phyloP scores from a whole-genome alignment of 306 rosid species.

The Vigna mungo region DNA sequence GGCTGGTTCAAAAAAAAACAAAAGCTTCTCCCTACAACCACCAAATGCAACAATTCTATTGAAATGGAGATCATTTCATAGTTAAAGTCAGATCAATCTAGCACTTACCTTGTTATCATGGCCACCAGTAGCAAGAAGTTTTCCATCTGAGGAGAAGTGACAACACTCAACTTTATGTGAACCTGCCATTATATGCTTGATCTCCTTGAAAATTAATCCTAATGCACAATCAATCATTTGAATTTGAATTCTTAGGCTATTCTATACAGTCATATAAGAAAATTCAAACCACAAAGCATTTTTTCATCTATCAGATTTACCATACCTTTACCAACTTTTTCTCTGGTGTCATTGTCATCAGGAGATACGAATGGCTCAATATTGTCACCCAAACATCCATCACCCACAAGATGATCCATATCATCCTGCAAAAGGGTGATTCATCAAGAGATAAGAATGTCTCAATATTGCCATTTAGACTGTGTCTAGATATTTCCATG shows the following conservation, averaged over 20 bases:
- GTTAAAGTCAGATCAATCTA: constrained; percentile 25
- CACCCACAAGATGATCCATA: constrained; percentile 61
- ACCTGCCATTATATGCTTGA: constrained; percentile 59
- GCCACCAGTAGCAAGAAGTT: constrained; percentile 89
- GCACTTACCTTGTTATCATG: constrained; percentile 72
- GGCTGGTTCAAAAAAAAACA: constrained; percentile 4
- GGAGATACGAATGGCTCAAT: constrained; percentile 58
- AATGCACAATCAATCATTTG: constrained; percentile 33
- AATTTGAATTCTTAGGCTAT: constrained; percentile 36
- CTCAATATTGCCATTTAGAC: neutral
- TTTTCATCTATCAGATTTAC: constrained; percentile 25
- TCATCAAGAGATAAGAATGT: neutral
- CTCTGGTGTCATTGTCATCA: constrained; percentile 52
- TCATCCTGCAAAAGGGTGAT: constrained; percentile 57
- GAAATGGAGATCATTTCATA: constrained; percentile 34
- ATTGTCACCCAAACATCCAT: constrained; percentile 67
- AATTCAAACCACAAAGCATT: neutral
- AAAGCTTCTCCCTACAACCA: constrained; percentile 29
- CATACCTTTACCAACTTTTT: constrained; percentile 67
- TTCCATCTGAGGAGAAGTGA: constrained; percentile 89
- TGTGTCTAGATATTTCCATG: constrained; percentile 9
- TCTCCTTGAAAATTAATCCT: constrained; percentile 65
- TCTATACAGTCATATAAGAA: constrained; percentile 19
- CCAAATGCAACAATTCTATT: constrained; percentile 34
- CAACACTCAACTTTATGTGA: constrained; percentile 73